Conservation (phyloP, 2,329 filamentous ascomycete species). For the Tolypocladium paradoxum region DNA sequence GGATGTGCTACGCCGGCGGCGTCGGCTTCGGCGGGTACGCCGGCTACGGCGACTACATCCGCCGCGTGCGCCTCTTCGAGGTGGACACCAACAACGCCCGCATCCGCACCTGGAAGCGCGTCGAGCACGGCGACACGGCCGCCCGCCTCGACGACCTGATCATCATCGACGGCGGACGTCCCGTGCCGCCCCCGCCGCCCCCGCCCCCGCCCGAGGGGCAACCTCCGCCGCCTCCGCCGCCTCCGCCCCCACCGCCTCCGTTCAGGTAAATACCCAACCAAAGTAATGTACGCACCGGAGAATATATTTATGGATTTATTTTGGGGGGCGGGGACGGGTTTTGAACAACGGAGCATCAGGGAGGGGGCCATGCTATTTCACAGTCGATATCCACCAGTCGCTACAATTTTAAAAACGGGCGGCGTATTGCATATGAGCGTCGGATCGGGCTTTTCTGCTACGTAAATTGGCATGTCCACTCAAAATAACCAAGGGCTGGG, state of each 20-base stretch:
- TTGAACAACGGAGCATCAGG: neutral
- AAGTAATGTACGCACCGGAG: neutral
- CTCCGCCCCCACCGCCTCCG: constrained; percentile 1
- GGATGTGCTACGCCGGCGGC: constrained; percentile 97
- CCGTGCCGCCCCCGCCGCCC: constrained; percentile 20
- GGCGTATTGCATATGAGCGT: neutral
- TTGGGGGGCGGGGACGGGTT: no score
- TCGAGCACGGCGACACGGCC: constrained; percentile 54
- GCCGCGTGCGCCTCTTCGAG: constrained; percentile 80
- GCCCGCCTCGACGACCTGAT: constrained; percentile 52
- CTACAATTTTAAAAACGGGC: neutral
- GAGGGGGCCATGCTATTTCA: neutral
- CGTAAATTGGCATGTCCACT: neutral
- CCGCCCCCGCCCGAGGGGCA: constrained; percentile 2
- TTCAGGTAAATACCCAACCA: neutral
- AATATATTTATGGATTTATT: neutral
- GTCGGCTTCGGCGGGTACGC: constrained; percentile 91
- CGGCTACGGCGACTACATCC: constrained; percentile 76
- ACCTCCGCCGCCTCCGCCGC: constrained; percentile 4
- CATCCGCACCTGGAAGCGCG: constrained; percentile 84
- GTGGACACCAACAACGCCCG: constrained; percentile 84
- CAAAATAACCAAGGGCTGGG: neutral
- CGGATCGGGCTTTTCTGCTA: neutral
- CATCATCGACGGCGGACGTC: constrained; percentile 51
- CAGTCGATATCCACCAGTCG: neutral